Conservation (phyloP, 345 rosid species). For the Adansonia digitata region DNA sequence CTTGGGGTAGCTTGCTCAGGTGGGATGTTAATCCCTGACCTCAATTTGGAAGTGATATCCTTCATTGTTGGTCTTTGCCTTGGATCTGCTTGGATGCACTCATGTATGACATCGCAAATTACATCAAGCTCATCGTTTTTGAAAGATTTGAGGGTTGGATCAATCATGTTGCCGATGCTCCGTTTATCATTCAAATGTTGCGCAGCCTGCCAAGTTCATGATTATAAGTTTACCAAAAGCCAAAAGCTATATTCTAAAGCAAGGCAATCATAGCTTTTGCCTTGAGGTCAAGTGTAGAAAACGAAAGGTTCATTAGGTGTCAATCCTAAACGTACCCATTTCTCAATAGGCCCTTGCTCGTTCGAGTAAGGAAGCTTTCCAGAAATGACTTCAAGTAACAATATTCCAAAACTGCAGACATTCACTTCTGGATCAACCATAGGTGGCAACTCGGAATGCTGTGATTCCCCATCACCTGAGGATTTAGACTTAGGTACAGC, state of each 20-base stretch:
- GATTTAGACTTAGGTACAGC: conserved; percentile 21
- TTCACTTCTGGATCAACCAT: conserved; percentile 51
- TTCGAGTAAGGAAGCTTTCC: conserved; percentile 71
- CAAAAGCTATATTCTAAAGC: background rate
- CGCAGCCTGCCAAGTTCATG: conserved; percentile 46
- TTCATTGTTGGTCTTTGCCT: conserved; percentile 67
- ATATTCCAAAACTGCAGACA: conserved; percentile 62
- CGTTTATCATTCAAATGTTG: conserved; percentile 47
- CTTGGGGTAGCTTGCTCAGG: conserved; percentile 92
- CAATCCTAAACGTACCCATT: conserved; percentile 55
- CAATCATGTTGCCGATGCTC: conserved; percentile 48
- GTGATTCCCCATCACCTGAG: conserved; percentile 33
- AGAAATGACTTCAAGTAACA: conserved; percentile 80
- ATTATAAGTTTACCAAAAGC: background rate
- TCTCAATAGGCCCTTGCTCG: conserved; percentile 57
- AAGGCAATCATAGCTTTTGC: background rate
- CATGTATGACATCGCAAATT: conserved; percentile 52
- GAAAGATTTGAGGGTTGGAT: conserved; percentile 59
- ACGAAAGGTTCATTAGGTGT: background rate
- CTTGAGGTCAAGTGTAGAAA: background rate
- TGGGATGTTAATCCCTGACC: conserved; percentile 51
- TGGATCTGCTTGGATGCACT: conserved; percentile 54
- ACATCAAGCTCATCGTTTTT: conserved; percentile 62
- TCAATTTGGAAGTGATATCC: conserved; percentile 49
- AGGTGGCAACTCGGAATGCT: conserved; percentile 42